Evolutionary conservation across 257 asterid species (phyloP), one percentile per base, ranked within the genome.

Genomic region (Verbena officinalis): DNA sequence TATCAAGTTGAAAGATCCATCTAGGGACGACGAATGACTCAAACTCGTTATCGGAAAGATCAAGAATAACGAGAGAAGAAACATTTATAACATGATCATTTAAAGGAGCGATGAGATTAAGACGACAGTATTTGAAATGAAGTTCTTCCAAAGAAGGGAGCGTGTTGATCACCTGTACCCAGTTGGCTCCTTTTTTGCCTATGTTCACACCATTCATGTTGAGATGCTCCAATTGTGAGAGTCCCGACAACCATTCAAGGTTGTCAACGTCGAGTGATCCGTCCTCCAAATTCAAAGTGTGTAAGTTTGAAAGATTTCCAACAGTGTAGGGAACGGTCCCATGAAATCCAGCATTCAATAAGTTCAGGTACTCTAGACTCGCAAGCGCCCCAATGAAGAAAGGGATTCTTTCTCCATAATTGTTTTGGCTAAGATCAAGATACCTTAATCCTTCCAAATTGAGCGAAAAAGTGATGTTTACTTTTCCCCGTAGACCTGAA

Each of bases 1-100:
- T 53, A 13, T 9, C 52, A 14, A 65, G 70, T 51, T 46, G 50
- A 21, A 76, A 77, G 20, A 74, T 48, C 82, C 85, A 77, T 12
- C 51, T 64, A 5, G 65, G 74, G 36, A 71, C 9, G 13, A 16
- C 4, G n/a, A 59, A 1, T 23, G 57, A 17, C 2, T 8, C 21
- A 17, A 0, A 7, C 0, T 27, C 4, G 5, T 70, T 66, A 0
- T 0, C 0, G 1, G 78, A 75, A 21, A 79, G 74, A 38, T 74
- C 70, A 16, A 78, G 69, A 10, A 50, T 14, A 4, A 61, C 1
- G 2, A 74, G 67, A 21, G 80, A 45, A 62, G 24, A 1, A 45
- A 42, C 62, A 13, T 43, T 34, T 9, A 51, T 30, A 9, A 30
- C 6, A 45, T 9, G 4, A 42, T 6, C 0, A 27, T 7, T 15